Base-by-base conservation (phyloP, 306 rosid genomes). In the Prunus mira region DNA sequence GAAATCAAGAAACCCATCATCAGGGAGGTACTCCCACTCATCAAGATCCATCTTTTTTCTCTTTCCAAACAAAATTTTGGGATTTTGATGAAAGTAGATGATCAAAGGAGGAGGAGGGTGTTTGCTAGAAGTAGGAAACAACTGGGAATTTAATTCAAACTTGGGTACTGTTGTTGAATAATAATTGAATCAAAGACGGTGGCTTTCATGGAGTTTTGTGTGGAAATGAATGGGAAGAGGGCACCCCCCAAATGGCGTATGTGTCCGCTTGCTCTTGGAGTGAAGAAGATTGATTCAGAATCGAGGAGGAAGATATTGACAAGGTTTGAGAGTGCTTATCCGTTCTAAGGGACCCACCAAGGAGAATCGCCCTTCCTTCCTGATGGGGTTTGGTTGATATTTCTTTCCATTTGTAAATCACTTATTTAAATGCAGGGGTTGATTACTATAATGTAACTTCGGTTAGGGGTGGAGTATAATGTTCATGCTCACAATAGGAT, bases 11-110 rank as follows among this genome's bases (percentile, higher is more conserved):
- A 77, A 81, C 2, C 85, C 84, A 76, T 85, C 90, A 70, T 92
- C 90, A 28, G 93, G 79, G 65, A 94, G 88, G 51, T 83, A 74
- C 4, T 85, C 97, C 98, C 98, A 94, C 77, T 83, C 98, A 55
- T 85, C 89, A 46, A 86, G 65, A 77, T 94, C 97, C 98, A 90
- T 87, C 47, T 68, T 63, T 49, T 3, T 15, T 25, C 4, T 19
- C 15, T 22, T 75, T 7, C 69, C 49, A 34, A 18, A n/a, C 3
- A 50, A 19, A 76, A 77, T 34, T 75, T 14, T n/a, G 76, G 67
- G 60, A 46, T 62, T 12, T 41, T 56, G 34, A 50, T 9, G 71
- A 28, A 46, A n/a, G 49, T 65, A 50, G 80, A 73, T 45, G 77
- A 82, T 72, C 63, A 70, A 49, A 61, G 13, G 25, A 61, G 65